These are phyloP conservation scores for Aspergillus olivimuriae DNA, from an alignment of 495 filamentous ascomycete genomes.

Conservation along the genomic window DNA sequence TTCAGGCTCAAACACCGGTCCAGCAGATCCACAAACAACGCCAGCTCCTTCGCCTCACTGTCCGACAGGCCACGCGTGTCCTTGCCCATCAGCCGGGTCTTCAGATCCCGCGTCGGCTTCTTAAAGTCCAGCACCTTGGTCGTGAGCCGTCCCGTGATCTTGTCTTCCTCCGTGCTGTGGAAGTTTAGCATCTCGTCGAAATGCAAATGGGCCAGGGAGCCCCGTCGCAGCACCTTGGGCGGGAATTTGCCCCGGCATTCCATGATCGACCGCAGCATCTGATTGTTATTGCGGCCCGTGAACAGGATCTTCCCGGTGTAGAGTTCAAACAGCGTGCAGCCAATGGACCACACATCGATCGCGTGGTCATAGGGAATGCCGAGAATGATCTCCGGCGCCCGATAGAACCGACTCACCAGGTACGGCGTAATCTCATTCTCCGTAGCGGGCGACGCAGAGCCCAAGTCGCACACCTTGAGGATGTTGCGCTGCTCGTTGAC, in stretches of 20 bases:
- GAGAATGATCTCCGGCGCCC: conserved; percentile 92
- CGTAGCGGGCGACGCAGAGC: conserved; percentile 81
- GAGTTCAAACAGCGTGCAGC: conserved; percentile 93
- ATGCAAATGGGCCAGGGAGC: conserved; percentile 64
- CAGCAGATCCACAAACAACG: conserved; percentile 76
- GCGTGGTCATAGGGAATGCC: conserved; percentile 92
- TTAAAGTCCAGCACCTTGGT: conserved; percentile 65
- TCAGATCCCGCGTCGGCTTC: conserved; percentile 77
- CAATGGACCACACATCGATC: conserved; percentile 96
- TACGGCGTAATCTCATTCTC: conserved; percentile 92
- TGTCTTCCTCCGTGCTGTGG: conserved; percentile 77
- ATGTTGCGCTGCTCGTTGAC: conserved; percentile 78
- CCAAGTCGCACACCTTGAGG: conserved; percentile 92
- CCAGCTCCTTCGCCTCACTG: conserved; percentile 69
- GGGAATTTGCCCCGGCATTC: conserved; percentile 92
- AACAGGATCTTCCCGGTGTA: conserved; percentile 98
- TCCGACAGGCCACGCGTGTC: conserved; percentile 65
- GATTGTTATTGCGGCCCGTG: conserved; percentile 90
- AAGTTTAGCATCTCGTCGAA: conserved; percentile 89
- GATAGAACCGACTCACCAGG: conserved; percentile 93
- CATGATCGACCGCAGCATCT: conserved; percentile 94
- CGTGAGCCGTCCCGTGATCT: conserved; percentile 72
- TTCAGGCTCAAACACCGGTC: conserved; percentile 84
- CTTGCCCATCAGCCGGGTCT: conserved; percentile 65
- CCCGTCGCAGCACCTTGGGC: conserved; percentile 75